Percentiles rank a stretch among this genome's conserved stretches.
Evolutionary conservation across 805 yeast species (phyloP).

Genomic region (Zygosaccharomyces kombuchaensis): DNA sequence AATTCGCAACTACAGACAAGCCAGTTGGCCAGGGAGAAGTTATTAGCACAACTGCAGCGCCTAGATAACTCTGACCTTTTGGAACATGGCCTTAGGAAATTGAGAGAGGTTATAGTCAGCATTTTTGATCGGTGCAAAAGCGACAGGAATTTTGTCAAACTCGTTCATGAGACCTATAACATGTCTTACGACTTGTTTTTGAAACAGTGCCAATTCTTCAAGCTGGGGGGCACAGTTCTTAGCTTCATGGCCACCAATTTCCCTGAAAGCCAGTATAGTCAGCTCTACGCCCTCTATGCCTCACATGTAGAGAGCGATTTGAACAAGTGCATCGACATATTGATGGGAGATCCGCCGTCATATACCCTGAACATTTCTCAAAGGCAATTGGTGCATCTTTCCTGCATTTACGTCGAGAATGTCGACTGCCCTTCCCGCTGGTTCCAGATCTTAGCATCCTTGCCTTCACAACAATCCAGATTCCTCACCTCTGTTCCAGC

Average conservation of each 20-base stretch:
- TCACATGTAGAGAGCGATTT: conserved; percentile 23
- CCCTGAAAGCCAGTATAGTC: not conserved
- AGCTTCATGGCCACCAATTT: conserved; percentile 15
- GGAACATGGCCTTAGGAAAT: conserved; percentile 33
- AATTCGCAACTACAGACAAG: conserved; percentile 39
- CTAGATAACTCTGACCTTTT: conserved; percentile 20
- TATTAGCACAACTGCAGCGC: conserved; percentile 38
- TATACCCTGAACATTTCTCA: not conserved
- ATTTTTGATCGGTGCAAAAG: conserved; percentile 8
- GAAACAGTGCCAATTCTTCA: conserved; percentile 10
- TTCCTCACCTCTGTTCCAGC: conserved; percentile 16
- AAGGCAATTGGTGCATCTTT: conserved; percentile 4
- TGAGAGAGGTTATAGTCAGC: conserved; percentile 28
- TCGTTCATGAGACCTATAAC: conserved; percentile 18
- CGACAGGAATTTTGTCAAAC: conserved; percentile 15
- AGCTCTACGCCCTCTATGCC: conserved; percentile 8
- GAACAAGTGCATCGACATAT: conserved; percentile 10
- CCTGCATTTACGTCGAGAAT: conserved; percentile 10
- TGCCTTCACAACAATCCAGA: not conserved
- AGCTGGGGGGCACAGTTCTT: conserved; percentile 17
- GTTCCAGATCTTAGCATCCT: conserved; percentile 14
- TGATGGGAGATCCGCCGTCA: not conserved
- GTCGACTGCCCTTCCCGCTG: conserved; percentile 10
- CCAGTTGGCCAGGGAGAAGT: conserved; percentile 39
- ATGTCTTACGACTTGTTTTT: conserved; percentile 18